Percentiles rank a stretch among this genome's conserved stretches.
Conservation (phyloP, 225 moss, liverwort and hornwort genomes). For the Neckera pumila region DNA sequence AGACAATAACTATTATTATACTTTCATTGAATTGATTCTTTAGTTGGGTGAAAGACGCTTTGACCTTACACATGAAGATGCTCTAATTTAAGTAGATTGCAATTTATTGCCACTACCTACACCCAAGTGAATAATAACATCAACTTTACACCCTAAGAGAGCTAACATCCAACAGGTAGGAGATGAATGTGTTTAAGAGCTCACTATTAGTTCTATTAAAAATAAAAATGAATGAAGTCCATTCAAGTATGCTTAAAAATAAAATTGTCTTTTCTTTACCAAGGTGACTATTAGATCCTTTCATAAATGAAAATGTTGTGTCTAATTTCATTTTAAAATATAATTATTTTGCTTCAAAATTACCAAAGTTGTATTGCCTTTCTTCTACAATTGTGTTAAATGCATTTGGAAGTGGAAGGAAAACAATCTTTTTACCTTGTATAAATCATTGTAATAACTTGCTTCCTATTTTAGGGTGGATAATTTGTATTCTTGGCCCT, state of each 20-base stretch:
- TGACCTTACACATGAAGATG: background rate
- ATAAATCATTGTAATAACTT: background rate
- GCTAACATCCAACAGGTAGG: rapidly evolving
- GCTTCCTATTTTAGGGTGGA: background rate
- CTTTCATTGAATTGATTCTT: background rate
- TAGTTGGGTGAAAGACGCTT: background rate
- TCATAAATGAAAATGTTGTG: background rate
- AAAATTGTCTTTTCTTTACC: background rate
- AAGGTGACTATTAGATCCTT: background rate
- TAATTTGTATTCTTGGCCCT: background rate
- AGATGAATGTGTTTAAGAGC: background rate
- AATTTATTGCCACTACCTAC: background rate
- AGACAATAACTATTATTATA: no score
- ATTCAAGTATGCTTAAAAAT: background rate
- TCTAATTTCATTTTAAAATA: background rate
- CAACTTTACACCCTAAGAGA: rapidly evolving
- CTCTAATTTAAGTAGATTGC: background rate
- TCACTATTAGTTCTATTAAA: background rate
- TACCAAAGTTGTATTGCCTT: background rate
- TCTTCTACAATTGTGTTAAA: background rate
- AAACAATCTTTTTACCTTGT: rapidly evolving
- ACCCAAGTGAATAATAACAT: background rate
- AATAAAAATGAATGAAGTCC: background rate
- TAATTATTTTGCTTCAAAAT: background rate
- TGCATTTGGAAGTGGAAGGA: rapidly evolving